Percentiles rank a stretch among this genome's conserved stretches.
Conservation (phyloP, 2,329 filamentous ascomycete species). For the Pseudofabraea citricarpa region DNA sequence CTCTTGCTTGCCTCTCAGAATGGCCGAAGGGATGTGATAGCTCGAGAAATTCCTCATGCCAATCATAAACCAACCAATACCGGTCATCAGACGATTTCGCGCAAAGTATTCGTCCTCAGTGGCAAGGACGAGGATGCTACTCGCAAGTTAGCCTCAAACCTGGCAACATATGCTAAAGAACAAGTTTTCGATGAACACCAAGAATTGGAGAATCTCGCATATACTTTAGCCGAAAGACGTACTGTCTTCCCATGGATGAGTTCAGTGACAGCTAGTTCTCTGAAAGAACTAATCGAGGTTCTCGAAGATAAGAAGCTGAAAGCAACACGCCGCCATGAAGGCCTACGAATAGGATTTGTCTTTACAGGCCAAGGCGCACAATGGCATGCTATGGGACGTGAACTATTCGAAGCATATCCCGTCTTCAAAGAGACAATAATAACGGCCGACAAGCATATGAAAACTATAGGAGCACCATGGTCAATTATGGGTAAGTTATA, state of each 20-base stretch:
- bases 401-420: constrained; percentile 8
- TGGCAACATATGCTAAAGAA: neutral
- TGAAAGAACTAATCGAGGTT: constrained; percentile 26
- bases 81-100: neutral
- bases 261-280: neutral
- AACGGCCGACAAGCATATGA: constrained; percentile 2
- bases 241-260: constrained; percentile 4
- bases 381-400: constrained; percentile 22
- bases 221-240: constrained; percentile 3
- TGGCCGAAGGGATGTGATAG: too few species aligned
- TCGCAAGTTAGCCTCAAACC: neutral
- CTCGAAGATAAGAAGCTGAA: constrained; percentile 22
- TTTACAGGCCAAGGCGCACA: constrained; percentile 27
- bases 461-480: neutral
- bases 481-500: neutral
- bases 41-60: too few species aligned
- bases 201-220: constrained; percentile 2
- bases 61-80: too few species aligned
- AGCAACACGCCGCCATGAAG: neutral
- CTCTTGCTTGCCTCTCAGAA: neutral
- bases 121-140: neutral
- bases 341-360: constrained; percentile 11
- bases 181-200: neutral
- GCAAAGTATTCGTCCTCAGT: neutral
- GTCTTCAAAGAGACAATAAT: constrained; percentile 7